A percentile compares a stretch with the other conserved stretches of the same genome.
Conservation (phyloP, 345 rosid species). For the Eucalyptus paniculata region DNA sequence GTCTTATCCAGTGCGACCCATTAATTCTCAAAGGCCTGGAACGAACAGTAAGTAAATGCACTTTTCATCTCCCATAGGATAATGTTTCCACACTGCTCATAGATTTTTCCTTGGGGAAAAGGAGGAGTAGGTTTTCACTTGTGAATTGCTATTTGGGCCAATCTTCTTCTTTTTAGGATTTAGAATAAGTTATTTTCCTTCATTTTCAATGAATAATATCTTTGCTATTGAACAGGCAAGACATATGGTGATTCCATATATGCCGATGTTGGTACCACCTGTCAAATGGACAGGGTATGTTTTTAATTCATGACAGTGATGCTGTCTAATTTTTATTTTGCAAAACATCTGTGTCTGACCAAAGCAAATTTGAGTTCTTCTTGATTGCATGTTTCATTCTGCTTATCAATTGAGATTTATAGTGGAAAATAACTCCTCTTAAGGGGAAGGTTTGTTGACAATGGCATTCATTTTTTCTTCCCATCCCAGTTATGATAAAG, state of each 20-base stretch:
- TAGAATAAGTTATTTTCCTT: background rate
- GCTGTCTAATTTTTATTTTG: background rate
- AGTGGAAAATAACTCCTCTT: background rate
- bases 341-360: background rate
- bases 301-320: background rate
- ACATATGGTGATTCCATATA: conserved; percentile 93
- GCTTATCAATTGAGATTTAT: background rate
- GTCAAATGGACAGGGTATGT: conserved; percentile 88
- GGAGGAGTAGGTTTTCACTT: background rate
- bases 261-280: conserved; percentile 99
- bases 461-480: background rate
- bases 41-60: conserved; percentile 52
- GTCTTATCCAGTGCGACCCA: conserved; percentile 77
- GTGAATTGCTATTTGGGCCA: background rate
- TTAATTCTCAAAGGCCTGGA: conserved; percentile 83
- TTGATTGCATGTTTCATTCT: background rate
- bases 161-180: background rate
- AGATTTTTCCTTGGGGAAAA: background rate
- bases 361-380: background rate
- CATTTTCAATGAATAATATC: background rate
- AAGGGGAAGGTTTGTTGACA: background rate
- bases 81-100: background rate
- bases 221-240: conserved; percentile 54
- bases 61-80: background rate
- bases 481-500: conserved; percentile 70